These are phyloP conservation scores for Coemansia umbellata DNA, from an alignment of 192 early-diverging fungal species.

Conservation along the genomic window DNA sequence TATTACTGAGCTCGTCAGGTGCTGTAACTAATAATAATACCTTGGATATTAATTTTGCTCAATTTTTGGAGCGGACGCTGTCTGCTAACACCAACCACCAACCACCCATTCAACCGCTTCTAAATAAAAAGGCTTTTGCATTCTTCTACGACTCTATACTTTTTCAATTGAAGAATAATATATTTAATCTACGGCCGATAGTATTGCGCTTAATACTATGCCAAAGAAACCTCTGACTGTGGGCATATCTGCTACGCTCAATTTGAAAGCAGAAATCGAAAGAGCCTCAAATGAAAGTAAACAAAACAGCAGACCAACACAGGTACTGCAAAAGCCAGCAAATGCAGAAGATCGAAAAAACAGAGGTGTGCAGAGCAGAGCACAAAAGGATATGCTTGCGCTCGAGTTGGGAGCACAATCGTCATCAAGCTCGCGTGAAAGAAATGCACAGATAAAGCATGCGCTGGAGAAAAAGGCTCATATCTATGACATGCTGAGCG, in stretches of 20 bases:
- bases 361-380: conserved; percentile 28
- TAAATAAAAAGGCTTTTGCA: neutral
- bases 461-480: conserved; percentile 34
- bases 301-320: neutral
- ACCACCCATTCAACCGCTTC: neutral
- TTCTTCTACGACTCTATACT: too few relatives aligned
- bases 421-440: neutral
- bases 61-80: conserved; percentile 34
- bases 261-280: conserved; percentile 29
- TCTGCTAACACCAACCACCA: conserved; percentile 9
- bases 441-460: conserved; percentile 1
- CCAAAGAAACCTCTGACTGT: conserved; percentile 20
- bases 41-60: conserved; percentile 25
- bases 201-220: conserved; percentile 3
- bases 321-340: neutral
- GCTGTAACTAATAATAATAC: conserved; percentile 21
- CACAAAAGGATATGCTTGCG: conserved; percentile 15
- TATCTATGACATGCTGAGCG: conserved; percentile 38
- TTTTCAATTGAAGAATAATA: neutral
- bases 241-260: conserved; percentile 23
- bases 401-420: neutral
- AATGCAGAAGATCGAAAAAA: conserved; percentile 7
- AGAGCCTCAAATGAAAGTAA: conserved; percentile 27
- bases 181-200: neutral
- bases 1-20: conserved; percentile 28